Percentiles rank a stretch among this genome's conserved stretches.
Evolutionary conservation across 116 monocot species (phyloP).

Genomic region (Thalassia testudinum): DNA sequence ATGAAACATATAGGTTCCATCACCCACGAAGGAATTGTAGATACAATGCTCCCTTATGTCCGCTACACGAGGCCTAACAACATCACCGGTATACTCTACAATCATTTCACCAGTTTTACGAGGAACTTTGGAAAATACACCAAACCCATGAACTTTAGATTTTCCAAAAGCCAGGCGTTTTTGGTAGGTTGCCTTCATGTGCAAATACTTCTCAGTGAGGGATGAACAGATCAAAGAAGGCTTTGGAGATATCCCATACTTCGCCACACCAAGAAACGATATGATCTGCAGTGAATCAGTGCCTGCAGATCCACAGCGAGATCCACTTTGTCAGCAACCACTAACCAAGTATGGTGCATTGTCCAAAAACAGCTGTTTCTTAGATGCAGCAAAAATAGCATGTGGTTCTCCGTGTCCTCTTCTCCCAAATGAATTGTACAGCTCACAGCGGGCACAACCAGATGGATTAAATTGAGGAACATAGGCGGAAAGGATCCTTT

Average conservation of each 20-base stretch:
- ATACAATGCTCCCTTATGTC: slow-evolving; percentile 84
- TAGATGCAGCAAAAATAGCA: slow-evolving; percentile 58
- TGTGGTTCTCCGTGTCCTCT: slow-evolving; percentile 80
- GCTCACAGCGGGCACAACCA: slow-evolving; percentile 48
- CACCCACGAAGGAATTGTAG: slow-evolving; percentile 96
- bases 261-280: too few species aligned
- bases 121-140: slow-evolving; percentile 83
- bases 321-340: slow-evolving; percentile 42
- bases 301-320: too few species aligned
- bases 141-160: slow-evolving; percentile 98
- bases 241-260: too few species aligned
- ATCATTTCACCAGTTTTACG: slow-evolving; percentile 99
- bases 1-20: slow-evolving; percentile 98
- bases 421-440: slow-evolving; percentile 36
- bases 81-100: slow-evolving; percentile 91
- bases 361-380: slow-evolving; percentile 67
- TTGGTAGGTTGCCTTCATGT: slow-evolving; percentile 73
- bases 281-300: too few species aligned
- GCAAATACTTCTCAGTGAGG: slow-evolving; percentile 49
- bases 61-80: slow-evolving; percentile 86
- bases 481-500: slow-evolving; percentile 16
- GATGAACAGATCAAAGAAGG: too few species aligned
- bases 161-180: slow-evolving; percentile 90
- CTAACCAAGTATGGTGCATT: slow-evolving; percentile 70
- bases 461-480: slow-evolving; percentile 40